These are phyloP conservation scores for Suillus brevipes DNA, from an alignment of 768 basidiomycete genomes.

Conservation along the genomic window DNA sequence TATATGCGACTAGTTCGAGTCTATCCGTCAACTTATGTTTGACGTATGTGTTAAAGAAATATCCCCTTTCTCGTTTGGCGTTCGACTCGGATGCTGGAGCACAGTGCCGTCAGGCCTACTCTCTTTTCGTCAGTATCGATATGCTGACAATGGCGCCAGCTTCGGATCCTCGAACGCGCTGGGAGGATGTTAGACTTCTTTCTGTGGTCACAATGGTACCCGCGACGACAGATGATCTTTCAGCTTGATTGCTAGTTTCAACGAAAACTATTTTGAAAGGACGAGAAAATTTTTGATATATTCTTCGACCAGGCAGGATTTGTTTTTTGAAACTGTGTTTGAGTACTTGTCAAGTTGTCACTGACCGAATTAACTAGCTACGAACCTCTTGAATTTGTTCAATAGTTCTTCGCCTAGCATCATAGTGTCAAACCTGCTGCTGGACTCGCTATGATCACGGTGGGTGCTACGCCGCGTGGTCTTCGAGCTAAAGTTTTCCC, in stretches of 20 bases:
- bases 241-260: neutral
- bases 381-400: neutral
- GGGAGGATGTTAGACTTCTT: neutral
- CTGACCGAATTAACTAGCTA: neutral
- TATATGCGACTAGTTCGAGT: neutral
- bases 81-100: neutral
- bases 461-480: constrained; percentile 17
- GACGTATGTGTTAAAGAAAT: too few relatives aligned
- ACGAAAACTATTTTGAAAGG: neutral
- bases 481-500: neutral
- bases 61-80: neutral
- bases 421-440: constrained; percentile 52
- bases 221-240: neutral
- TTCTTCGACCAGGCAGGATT: neutral
- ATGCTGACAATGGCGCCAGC: neutral
- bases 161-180: neutral
- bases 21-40: neutral
- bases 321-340: neutral
- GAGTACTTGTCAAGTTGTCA: neutral
- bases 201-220: neutral
- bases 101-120: neutral
- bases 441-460: constrained; percentile 59
- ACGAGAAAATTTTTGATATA: constrained; percentile 7
- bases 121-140: neutral
- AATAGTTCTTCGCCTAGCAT: constrained; percentile 41